Evolutionary conservation across 345 rosid species (phyloP), one percentile per base, ranked within the genome.

Genomic region (Eucalyptus sp.): DNA sequence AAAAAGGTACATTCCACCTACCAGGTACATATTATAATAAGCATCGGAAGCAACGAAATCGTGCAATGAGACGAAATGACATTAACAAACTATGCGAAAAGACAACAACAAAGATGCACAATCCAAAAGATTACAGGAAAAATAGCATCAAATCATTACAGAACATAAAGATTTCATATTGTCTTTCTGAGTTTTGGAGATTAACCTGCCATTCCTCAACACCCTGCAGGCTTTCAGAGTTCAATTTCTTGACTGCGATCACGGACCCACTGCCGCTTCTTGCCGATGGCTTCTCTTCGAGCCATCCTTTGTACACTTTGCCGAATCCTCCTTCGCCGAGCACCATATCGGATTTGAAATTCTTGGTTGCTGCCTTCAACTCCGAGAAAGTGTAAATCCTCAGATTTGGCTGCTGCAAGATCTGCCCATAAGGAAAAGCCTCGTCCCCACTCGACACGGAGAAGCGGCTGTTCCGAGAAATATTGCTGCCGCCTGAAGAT

Each of bases 281-380:
- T 20, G 95, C 96, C 0, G 94, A 62, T 0, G 46, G 86, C 90
- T 95, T 98, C 50, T 97, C 97, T 62, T 98, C 99, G 66, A 98
- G 96, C 98, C 98, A 98, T 87, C 99, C 99, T 91, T 97, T 98
- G 88, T 89, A 98, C 87, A 98, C 99, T 93, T 93, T 95, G 13
- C 99, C 99, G n/a, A 98, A 98, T 10, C 99, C 99, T 88, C 99
- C 99, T 85, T 98, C 99, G 6, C 99, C 99, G 29, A 97, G 97
- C 83, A 98, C 94, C 11, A 93, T 95, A 89, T 96, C 98, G 76
- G 96, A 50, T 91, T 91, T 95, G 91, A 98, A 97, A 89, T 92
- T 94, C 93, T 89, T 96, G 24, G 99, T 95, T 89, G 99, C 92
- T 64, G 91, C 91, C 94, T 89, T 97, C 51, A 98, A 92, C 80